A percentile compares a stretch with the other conserved stretches of the same genome.
These are phyloP conservation scores for Daldinia sp. DNA, from an alignment of 2,329 filamentous ascomycete genomes.

Conservation along the genomic window DNA sequence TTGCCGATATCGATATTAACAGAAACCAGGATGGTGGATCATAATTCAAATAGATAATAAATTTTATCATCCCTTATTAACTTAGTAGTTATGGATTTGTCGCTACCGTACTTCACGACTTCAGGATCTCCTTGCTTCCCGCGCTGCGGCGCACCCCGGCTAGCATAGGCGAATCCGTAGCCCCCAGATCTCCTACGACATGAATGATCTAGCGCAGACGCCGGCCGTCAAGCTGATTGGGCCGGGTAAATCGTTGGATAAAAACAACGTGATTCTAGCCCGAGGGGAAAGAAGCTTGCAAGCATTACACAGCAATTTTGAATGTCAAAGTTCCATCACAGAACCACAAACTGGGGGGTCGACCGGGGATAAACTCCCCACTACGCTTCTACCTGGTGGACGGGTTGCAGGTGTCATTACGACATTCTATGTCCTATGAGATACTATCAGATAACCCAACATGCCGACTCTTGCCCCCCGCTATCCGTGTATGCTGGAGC, in stretches of 20 bases:
- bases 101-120: constrained; percentile 20
- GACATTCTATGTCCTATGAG: constrained; percentile 27
- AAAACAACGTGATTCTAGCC: constrained; percentile 34
- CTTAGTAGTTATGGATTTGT: neutral
- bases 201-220: constrained; percentile 19
- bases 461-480: constrained; percentile 22
- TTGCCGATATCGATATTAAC: neutral
- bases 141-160: constrained; percentile 13
- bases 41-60: constrained; percentile 7
- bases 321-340: constrained; percentile 29
- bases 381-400: constrained; percentile 29
- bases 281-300: constrained; percentile 20
- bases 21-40: neutral
- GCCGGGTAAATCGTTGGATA: constrained; percentile 38
- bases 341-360: constrained; percentile 23
- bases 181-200: constrained; percentile 8
- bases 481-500: constrained; percentile 34
- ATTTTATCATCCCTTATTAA: constrained; percentile 14
- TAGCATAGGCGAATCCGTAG: constrained; percentile 23
- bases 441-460: constrained; percentile 11
- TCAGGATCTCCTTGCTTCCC: constrained; percentile 23
- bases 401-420: constrained; percentile 37
- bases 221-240: constrained; percentile 35
- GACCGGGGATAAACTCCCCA: constrained; percentile 37
- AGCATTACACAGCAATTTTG: constrained; percentile 12